Conservation (phyloP, 169 alveolate species). For the Eimeria falciformis region DNA sequence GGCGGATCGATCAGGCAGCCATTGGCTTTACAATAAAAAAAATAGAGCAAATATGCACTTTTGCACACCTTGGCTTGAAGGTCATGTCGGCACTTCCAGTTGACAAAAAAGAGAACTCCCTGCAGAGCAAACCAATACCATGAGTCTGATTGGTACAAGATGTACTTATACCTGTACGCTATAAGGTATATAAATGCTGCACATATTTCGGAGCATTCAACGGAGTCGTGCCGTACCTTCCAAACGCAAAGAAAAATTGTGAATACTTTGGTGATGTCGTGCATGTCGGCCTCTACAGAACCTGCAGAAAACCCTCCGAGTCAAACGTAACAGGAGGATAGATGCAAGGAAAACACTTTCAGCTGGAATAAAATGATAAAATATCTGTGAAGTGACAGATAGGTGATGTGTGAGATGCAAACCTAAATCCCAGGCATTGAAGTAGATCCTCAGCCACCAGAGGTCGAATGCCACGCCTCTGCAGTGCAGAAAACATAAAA, state of each 20-base stretch:
- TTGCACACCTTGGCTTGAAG: slow-evolving; percentile 19
- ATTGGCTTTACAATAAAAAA: too few relatives aligned
- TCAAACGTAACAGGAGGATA: neutral
- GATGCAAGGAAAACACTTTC: neutral
- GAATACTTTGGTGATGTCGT: slow-evolving; percentile 63
- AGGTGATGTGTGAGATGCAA: too few relatives aligned
- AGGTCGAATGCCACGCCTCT: slow-evolving; percentile 54
- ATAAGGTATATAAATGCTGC: too few relatives aligned
- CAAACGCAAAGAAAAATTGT: slow-evolving; percentile 66
- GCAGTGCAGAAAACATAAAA: neutral
- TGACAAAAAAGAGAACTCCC: slow-evolving; percentile 48
- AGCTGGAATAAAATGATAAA: neutral
- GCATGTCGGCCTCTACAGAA: slow-evolving; percentile 72
- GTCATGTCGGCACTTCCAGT: slow-evolving; percentile 73
- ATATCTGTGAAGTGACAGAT: neutral
- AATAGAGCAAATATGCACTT: neutral
- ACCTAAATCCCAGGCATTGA: slow-evolving; percentile 57
- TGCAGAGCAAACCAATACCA: too few relatives aligned
- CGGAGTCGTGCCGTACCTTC: slow-evolving; percentile 49
- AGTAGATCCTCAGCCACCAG: slow-evolving; percentile 59
- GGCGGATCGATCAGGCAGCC: too few relatives aligned
- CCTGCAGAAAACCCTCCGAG: slow-evolving; percentile 7
- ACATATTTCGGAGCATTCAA: too few relatives aligned
- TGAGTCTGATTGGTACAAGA: too few relatives aligned
- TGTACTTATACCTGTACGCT: too few relatives aligned